Evolutionary conservation across 2,329 filamentous ascomycete genomes (phyloP), one percentile per base, ranked within the genome.

Genomic region (Alternaria tenuissima): DNA sequence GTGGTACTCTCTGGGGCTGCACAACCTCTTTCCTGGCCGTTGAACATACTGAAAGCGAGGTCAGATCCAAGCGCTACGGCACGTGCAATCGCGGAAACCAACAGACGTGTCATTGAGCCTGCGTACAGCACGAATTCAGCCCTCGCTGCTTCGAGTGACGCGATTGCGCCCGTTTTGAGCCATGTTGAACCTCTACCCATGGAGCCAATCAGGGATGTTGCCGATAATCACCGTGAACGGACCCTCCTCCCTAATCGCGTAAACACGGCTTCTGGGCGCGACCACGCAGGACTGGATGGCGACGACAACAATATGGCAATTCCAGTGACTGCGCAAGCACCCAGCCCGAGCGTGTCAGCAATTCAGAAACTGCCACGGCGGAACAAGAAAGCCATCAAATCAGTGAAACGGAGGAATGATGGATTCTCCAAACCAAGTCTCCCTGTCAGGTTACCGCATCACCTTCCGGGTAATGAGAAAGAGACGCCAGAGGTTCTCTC

Each of bases 161-260:
- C 41, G n/a, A 48, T 14, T 49, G 14, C 26, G 41, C 44, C 48
- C 16, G 20, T 5, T n/a, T 20, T 28, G 36, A 44, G 24, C 48
- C 28, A 52, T 44, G 18, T 38, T 12, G 53, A 47, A 36, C 34
- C 41, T 24, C 36, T 20, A 47, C 44, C 41, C 18, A 26, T 39
- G n/a, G 41, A 46, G 53, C 47, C 53, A 59, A 59, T 63, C 59
- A 44, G 63, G 42, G 28, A 26, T 52, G 41, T 48, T 34, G 47
- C 65, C 52, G 65, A 55, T 12, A 12, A 20, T 14, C 38, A 60
- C 26, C 49, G 48, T 30, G 65, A 62, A 62, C 63, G 51, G 63
- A 48, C 56, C 65, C 52, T 56, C 65, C 53, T 52, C 26, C 8
- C 20, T 7, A 42, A 26, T 55, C 62, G 52, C 62, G 49, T 54